A percentile compares a stretch with the other conserved stretches of the same genome.
Evolutionary conservation across 148 eudicot genomes (phyloP).

Genomic region (Tetragonia tetragonoides): DNA sequence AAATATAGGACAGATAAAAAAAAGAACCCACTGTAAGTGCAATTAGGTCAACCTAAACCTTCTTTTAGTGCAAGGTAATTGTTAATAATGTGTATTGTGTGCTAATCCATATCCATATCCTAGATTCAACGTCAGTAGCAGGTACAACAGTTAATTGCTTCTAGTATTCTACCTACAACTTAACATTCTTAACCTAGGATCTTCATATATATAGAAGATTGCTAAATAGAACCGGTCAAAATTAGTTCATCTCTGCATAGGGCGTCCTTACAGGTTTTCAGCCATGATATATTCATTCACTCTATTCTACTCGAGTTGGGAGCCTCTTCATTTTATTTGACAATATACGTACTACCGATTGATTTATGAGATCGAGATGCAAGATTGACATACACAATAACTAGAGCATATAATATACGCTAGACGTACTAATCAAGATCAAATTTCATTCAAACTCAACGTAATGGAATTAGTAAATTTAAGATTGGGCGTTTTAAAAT

Average conservation of each 20-base stretch:
- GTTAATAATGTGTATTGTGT: not conserved
- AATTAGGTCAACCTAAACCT: constrained; percentile 32
- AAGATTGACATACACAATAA: no score
- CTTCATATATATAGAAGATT: not conserved
- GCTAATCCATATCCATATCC: not conserved
- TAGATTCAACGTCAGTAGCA: constrained; percentile 3
- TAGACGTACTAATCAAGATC: no score
- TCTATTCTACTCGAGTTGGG: no score
- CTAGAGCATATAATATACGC: no score
- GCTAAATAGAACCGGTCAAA: not conserved
- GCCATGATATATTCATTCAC: no score
- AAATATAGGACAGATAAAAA: constrained; percentile 9
- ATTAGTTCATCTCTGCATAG: not conserved
- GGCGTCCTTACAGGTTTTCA: no score
- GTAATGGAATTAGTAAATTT: no score
- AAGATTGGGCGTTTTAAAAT: no score
- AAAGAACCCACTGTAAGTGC: constrained; percentile 17
- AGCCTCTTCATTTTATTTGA: no score
- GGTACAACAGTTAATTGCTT: not conserved
- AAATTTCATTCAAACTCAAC: no score
- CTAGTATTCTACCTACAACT: not conserved
- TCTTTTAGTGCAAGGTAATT: constrained; percentile 16
- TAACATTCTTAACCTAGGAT: not conserved
- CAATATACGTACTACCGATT: no score
- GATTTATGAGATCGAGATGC: no score